Evolutionary conservation across 1,139 yeast genomes (phyloP), one percentile per base, ranked within the genome.

Genomic region (Kodamaea alishanica): DNA sequence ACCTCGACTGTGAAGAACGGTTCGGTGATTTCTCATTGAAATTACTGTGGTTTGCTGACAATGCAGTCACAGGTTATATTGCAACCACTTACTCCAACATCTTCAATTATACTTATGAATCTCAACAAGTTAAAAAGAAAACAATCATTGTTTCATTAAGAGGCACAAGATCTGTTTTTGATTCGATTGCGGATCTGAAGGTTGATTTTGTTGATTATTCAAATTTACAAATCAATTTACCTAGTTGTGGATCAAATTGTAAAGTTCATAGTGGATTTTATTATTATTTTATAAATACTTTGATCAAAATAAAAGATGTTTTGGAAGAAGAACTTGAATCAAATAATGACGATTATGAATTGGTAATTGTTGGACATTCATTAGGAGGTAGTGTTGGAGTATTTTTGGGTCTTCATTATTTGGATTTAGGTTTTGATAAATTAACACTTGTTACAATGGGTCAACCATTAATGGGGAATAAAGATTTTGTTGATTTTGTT

Each of bases 351-450:
- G 54, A 61, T 33, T 65, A 65, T 39, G 67, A 68, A 42, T 44
- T 75, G 2, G 35, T 60, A 1, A 56, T 75, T 6, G 50, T 73
- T 48, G 81, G 81, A 1, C 81, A 75, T 48, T 75, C 80, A 0
- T 47, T 75, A 45, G 81, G 81, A 1, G 81, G 80, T 6, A 67
- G 78, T 2, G 60, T 75, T 7, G 71, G 73, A 0, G 47, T 70
- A 3, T 49, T 75, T 1, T 47, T 73, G 9, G 67, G 70, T 0
- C 51, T 73, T 20, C 67, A 67, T 40, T 63, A 64, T 35, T 50
- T 65, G 11, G 73, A 65, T 43, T 43, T 61, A 32, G 72, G 73
- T 0, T 61, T 52, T 38, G 57, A 59, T 6, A 55, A 60, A 24
- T 29, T 71, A 24, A 52, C 62, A 0, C 50, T 74, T 32, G 61